Evolutionary conservation across 352 stramenopile genomes (phyloP).

Genomic region (Pythium sp.): DNA sequence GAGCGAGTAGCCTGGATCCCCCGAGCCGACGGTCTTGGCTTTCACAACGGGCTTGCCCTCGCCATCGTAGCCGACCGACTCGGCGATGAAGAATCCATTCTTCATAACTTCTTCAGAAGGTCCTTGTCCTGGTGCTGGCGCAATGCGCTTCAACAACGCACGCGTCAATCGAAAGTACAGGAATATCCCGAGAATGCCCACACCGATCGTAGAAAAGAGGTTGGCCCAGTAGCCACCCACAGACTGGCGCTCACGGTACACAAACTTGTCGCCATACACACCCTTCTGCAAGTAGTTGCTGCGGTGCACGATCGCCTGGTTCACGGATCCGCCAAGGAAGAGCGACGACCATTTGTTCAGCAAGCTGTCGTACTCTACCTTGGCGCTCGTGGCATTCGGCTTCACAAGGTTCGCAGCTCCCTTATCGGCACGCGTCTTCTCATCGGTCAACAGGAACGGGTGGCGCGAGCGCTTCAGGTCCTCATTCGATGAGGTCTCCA

Average conservation of each 20-base stretch:
- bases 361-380: constrained; percentile 68
- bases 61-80: constrained; percentile 43
- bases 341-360: constrained; percentile 55
- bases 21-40: constrained; percentile 34
- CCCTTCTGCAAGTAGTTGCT: constrained; percentile 57
- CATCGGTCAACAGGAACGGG: constrained; percentile 63
- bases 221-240: constrained; percentile 34
- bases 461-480: constrained; percentile 38
- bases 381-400: constrained; percentile 32
- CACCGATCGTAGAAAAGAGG: neutral
- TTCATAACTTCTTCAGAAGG: constrained; percentile 78
- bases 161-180: constrained; percentile 62
- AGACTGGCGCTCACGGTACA: constrained; percentile 62
- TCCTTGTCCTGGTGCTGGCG: constrained; percentile 75
- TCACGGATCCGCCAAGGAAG: constrained; percentile 82
- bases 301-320: constrained; percentile 78
- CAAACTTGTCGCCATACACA: constrained; percentile 58
- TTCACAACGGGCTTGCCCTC: constrained; percentile 41
- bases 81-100: constrained; percentile 67
- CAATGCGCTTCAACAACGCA: constrained; percentile 57
- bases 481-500: constrained; percentile 47
- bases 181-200: constrained; percentile 30
- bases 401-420: constrained; percentile 23
- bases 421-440: constrained; percentile 37
- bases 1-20: constrained; percentile 60